A percentile compares a stretch with the other conserved stretches of the same genome.
phyloP scores from a whole-genome alignment of 2,329 filamentous ascomycete genomes.

The Corynespora cassiicola region DNA sequence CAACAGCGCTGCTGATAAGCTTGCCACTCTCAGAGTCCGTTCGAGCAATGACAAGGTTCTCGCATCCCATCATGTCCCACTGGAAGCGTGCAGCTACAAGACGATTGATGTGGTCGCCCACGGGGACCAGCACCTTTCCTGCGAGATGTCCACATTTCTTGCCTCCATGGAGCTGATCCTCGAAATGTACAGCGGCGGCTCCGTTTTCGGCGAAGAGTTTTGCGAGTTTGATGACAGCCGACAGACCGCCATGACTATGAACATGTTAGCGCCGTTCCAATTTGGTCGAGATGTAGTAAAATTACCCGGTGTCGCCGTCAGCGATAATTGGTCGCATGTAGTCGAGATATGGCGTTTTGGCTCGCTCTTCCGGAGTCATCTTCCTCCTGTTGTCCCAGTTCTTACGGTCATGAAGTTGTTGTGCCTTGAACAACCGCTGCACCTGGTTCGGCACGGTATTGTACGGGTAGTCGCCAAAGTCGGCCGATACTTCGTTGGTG shows the following conservation, averaged over 20 bases:
- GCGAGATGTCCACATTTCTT: conserved; percentile 98
- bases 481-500: conserved; percentile 96
- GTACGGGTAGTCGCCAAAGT: conserved; percentile 98
- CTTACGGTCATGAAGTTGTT: conserved; percentile 95
- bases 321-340: conserved; percentile 95
- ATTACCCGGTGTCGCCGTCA: conserved; percentile 85
- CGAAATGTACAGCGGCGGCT: conserved; percentile 94
- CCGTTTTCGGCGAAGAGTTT: conserved; percentile 98
- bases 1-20: conserved; percentile 87
- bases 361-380: conserved; percentile 75
- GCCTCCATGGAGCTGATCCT: conserved; percentile 95
- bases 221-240: conserved; percentile 91
- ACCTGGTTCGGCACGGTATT: conserved; percentile 99
- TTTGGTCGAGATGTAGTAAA: no score
- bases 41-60: conserved; percentile 92
- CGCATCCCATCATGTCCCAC: conserved; percentile 97
- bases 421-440: conserved; percentile 92
- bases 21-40: conserved; percentile 95
- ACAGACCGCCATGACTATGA: conserved; percentile 81
- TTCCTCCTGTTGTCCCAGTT: conserved; percentile 87
- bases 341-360: conserved; percentile 81
- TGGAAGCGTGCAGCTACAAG: conserved; percentile 92
- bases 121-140: conserved; percentile 92
- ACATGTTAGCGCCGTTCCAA: conserved; percentile 17
- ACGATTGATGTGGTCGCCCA: conserved; percentile 95